Percentiles rank a stretch among this genome's conserved stretches.
phyloP scores from a whole-genome alignment of 352 stramenopile genomes.

The Globisporangium spiculum region DNA sequence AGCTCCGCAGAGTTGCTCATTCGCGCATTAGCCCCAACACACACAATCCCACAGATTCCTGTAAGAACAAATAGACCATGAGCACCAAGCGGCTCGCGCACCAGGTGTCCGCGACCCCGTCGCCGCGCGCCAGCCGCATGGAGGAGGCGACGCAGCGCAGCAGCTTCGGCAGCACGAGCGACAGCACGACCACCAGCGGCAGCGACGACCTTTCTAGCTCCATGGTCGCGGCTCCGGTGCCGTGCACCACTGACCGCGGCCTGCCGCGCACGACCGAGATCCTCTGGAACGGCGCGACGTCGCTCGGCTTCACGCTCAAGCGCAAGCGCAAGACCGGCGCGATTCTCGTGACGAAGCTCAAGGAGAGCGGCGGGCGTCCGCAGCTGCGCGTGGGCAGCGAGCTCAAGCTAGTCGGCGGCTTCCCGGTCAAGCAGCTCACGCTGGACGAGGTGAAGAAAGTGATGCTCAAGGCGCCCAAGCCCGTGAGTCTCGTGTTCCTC shows the following conservation, averaged over 20 bases:
- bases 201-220: neutral
- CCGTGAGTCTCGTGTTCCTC: conserved; percentile 79
- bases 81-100: conserved; percentile 19
- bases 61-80: conserved; percentile 3
- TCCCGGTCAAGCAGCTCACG: conserved; percentile 68
- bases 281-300: conserved; percentile 52
- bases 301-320: conserved; percentile 75
- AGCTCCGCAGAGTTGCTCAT: conserved; percentile 1
- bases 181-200: neutral
- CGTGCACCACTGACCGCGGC: neutral
- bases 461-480: conserved; percentile 69
- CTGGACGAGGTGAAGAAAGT: conserved; percentile 76
- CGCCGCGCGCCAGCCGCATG: conserved; percentile 12
- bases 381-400: conserved; percentile 61
- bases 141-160: neutral
- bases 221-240: neutral
- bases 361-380: conserved; percentile 22
- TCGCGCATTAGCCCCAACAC: neutral
- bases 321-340: conserved; percentile 57
- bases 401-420: conserved; percentile 71
- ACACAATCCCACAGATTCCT: neutral
- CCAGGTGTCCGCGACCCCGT: conserved; percentile 22
- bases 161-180: conserved; percentile 13
- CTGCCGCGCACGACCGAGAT: conserved; percentile 61
- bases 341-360: conserved; percentile 69